These are phyloP conservation scores for Cladobotryum protrusum DNA, from an alignment of 2,329 filamentous ascomycete species.

Conservation along the genomic window DNA sequence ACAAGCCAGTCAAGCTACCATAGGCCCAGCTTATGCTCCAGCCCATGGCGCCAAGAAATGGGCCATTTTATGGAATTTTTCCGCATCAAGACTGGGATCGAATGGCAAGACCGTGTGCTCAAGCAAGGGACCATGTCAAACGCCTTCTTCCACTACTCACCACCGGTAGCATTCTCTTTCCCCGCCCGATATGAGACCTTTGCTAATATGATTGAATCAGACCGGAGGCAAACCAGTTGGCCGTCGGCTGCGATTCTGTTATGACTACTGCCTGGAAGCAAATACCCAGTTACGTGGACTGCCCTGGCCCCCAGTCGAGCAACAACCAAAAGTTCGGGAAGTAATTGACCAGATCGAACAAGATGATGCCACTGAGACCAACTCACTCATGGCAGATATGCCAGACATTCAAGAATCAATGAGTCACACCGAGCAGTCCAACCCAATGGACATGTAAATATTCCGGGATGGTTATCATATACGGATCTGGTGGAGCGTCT, in stretches of 20 bases:
- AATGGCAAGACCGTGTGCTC: slow-evolving; percentile 51
- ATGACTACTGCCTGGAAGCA: slow-evolving; percentile 28
- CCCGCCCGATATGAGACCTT: background rate
- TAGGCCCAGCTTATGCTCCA: slow-evolving; percentile 33
- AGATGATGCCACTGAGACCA: no score
- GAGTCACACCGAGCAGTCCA: no score
- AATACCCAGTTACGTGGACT: slow-evolving; percentile 27
- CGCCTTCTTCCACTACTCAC: slow-evolving; percentile 38
- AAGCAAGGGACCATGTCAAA: slow-evolving; percentile 25
- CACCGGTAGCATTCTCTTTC: slow-evolving; percentile 31
- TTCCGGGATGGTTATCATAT: no score
- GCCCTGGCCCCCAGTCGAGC: slow-evolving; percentile 18
- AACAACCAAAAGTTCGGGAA: background rate
- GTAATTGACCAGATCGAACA: background rate
- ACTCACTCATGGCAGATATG: no score
- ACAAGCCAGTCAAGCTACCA: slow-evolving; percentile 30
- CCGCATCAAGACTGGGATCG: slow-evolving; percentile 46
- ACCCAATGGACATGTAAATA: no score
- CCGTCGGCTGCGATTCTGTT: slow-evolving; percentile 25
- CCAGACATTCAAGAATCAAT: background rate
- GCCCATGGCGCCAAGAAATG: slow-evolving; percentile 39
- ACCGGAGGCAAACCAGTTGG: slow-evolving; percentile 33
- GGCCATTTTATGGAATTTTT: slow-evolving; percentile 52
- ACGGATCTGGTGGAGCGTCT: no score
- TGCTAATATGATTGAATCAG: slow-evolving; percentile 16